Evolutionary conservation across 139 green algal species (phyloP).

Genomic region (Bryopsis sp.): DNA sequence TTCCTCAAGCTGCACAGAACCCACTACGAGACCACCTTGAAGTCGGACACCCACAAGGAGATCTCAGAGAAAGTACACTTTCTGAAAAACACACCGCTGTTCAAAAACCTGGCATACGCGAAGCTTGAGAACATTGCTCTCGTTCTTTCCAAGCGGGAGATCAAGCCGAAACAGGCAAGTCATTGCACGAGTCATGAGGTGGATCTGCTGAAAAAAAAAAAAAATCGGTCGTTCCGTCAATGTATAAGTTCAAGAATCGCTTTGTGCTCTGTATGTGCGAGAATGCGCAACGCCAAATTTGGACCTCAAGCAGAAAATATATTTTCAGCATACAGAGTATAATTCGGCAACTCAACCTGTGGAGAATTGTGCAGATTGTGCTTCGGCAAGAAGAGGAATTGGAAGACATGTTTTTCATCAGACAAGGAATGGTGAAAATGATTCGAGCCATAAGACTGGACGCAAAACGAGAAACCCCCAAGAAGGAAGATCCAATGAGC

Average conservation of each 20-base stretch:
- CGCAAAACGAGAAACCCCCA: not conserved
- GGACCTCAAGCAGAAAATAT: no score
- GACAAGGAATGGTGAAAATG: not conserved
- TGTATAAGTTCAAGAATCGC: no score
- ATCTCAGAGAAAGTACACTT: not conserved
- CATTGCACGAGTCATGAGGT: no score
- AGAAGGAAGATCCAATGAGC: no score
- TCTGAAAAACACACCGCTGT: not conserved
- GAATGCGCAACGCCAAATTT: no score
- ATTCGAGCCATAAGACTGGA: not conserved
- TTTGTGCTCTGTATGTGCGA: no score
- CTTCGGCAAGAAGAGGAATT: not conserved
- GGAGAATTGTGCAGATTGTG: not conserved
- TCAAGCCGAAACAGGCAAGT: not conserved
- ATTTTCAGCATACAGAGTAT: no score
- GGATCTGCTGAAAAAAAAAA: no score
- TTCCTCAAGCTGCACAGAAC: not conserved
- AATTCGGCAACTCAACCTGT: no score
- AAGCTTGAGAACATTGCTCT: not conserved
- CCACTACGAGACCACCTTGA: not conserved
- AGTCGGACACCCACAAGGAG: not conserved
- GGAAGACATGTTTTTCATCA: conserved; percentile 6
- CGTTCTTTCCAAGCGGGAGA: not conserved
- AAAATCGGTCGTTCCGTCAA: no score
- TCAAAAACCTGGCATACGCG: not conserved